phyloP scores from a whole-genome alignment of 2,329 filamentous ascomycete genomes.

The Trichophaea hybrida region DNA sequence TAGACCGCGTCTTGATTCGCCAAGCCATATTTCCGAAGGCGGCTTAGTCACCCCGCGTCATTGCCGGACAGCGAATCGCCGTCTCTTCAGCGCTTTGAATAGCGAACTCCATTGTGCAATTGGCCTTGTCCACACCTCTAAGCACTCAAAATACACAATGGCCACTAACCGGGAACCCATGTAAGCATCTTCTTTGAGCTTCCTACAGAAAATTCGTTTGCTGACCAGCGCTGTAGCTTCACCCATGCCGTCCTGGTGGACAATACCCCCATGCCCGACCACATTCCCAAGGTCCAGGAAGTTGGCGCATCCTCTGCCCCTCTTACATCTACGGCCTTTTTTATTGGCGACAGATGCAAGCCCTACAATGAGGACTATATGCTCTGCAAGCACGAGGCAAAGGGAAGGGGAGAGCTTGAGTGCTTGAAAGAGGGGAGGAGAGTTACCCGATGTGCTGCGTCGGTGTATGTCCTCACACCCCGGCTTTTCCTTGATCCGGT shows the following conservation, averaged over 20 bases:
- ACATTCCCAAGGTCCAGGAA: constrained; percentile 85
- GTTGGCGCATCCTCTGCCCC: constrained; percentile 87
- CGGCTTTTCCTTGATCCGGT: not conserved
- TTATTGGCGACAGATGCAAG: constrained; percentile 90
- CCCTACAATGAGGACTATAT: constrained; percentile 98
- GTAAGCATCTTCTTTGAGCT: constrained; percentile 8
- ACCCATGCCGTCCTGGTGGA: constrained; percentile 87
- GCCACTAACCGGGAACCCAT: constrained; percentile 14
- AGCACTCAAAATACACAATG: constrained; percentile 11
- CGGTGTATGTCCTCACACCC: constrained; percentile 55
- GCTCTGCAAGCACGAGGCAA: constrained; percentile 95
- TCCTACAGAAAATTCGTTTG: not conserved
- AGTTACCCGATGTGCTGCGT: constrained; percentile 89
- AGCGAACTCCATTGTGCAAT: not conserved
- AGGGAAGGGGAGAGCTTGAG: constrained; percentile 79
- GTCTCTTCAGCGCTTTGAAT: not conserved
- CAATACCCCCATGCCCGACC: constrained; percentile 82
- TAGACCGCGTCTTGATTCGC: not conserved
- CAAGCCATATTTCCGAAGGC: not conserved
- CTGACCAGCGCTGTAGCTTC: constrained; percentile 51
- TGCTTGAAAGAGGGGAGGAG: constrained; percentile 93
- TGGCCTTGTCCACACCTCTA: not conserved
- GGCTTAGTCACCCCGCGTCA: constrained; percentile 4
- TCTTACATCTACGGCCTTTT: constrained; percentile 81
- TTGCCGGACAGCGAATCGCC: constrained; percentile 4